Percentiles rank a stretch among this genome's conserved stretches.
These are phyloP conservation scores for Penicillium fuscoglaucum DNA, from an alignment of 2,329 filamentous ascomycete species.

Conservation along the genomic window DNA sequence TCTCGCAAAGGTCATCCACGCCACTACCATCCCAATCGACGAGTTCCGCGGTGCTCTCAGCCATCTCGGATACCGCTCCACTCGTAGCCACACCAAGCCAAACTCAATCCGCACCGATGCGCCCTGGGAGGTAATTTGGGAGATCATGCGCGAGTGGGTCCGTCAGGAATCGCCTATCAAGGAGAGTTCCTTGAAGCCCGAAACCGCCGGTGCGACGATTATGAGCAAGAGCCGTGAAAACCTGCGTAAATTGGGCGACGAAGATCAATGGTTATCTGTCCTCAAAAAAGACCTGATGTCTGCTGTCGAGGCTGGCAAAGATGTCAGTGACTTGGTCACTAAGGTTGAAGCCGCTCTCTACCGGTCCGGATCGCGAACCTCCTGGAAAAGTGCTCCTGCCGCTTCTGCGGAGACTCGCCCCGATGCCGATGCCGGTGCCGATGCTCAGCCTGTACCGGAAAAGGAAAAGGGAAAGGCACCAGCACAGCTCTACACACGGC, in stretches of 20 bases:
- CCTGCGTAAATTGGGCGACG: slow-evolving; percentile 30
- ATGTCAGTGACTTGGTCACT: slow-evolving; percentile 42
- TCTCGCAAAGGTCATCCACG: slow-evolving; percentile 75
- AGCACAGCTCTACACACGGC: slow-evolving; percentile 13
- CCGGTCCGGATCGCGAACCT: slow-evolving; percentile 33
- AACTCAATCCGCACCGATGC: slow-evolving; percentile 94
- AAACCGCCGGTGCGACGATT: slow-evolving; percentile 71
- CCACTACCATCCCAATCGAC: slow-evolving; percentile 74
- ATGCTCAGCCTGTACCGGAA: neutral
- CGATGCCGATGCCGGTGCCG: neutral
- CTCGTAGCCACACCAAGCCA: slow-evolving; percentile 82
- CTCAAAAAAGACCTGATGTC: slow-evolving; percentile 41
- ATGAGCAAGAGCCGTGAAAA: slow-evolving; percentile 51
- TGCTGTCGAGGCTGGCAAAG: slow-evolving; percentile 35
- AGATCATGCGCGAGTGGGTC: slow-evolving; percentile 89
- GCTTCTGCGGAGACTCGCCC: neutral
- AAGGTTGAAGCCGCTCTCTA: slow-evolving; percentile 49
- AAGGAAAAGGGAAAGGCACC: neutral
- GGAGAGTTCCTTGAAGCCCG: slow-evolving; percentile 66
- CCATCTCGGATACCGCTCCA: slow-evolving; percentile 76
- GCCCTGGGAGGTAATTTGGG: slow-evolving; percentile 86
- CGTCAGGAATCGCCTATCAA: slow-evolving; percentile 78
- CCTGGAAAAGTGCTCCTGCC: neutral
- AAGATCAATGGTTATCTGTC: slow-evolving; percentile 32
- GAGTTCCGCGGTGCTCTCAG: slow-evolving; percentile 77